Percentiles rank a stretch among this genome's conserved stretches.
phyloP scores from a whole-genome alignment of 2,329 filamentous ascomycete genomes.

The Colletotrichum filicis region DNA sequence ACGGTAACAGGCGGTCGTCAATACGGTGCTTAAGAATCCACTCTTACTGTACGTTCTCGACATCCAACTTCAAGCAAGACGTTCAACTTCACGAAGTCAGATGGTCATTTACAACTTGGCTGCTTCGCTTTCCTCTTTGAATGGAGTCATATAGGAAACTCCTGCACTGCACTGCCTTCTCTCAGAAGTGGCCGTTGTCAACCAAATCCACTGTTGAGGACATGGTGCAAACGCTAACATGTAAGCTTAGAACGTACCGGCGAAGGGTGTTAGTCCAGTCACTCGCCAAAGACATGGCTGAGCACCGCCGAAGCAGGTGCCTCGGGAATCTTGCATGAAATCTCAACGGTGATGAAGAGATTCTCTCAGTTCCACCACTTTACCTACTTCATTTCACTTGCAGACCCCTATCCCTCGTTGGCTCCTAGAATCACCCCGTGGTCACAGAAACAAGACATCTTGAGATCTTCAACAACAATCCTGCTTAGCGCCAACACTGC shows the following conservation, averaged over 20 bases:
- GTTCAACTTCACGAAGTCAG: background rate
- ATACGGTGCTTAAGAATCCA: background rate
- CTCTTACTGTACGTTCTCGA: background rate
- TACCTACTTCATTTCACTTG: background rate
- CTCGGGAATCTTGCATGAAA: background rate
- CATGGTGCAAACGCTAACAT: background rate
- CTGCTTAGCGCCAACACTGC: constrained; percentile 1
- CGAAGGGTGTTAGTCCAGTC: background rate
- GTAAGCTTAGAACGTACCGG: background rate
- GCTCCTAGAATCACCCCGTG: background rate
- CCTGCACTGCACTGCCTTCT: background rate
- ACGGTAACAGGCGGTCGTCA: too few relatives aligned
- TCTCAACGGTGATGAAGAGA: background rate
- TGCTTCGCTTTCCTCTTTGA: background rate
- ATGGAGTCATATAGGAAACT: too few relatives aligned
- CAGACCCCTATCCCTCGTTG: background rate
- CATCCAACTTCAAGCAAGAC: background rate
- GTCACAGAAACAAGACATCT: background rate
- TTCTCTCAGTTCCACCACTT: background rate
- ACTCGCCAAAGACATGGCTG: background rate
- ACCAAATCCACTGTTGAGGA: background rate
- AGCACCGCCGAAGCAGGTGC: background rate
- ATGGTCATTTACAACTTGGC: too few relatives aligned
- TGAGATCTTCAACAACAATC: background rate
- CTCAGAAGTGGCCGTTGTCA: background rate